phyloP scores from a whole-genome alignment of 1,284 basidiomycete species.

The Rugosomyces carneus region DNA sequence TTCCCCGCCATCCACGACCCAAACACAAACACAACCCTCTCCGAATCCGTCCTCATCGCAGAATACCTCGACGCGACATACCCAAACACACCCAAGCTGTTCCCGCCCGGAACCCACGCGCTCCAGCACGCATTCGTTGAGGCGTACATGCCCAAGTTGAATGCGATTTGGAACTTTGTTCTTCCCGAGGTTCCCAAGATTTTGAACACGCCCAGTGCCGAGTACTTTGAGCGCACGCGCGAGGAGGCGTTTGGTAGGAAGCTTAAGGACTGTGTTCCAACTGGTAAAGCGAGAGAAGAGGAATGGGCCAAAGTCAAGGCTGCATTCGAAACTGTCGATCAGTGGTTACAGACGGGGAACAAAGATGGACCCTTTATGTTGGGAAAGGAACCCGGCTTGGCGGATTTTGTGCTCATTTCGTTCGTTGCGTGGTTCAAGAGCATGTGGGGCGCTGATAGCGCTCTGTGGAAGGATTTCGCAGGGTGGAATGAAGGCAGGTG shows the following conservation, averaged over 20 bases:
- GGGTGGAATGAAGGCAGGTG: constrained; percentile 34
- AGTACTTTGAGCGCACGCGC: constrained; percentile 33
- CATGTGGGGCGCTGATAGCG: constrained; percentile 28
- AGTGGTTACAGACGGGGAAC: constrained; percentile 26
- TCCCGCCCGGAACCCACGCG: constrained; percentile 22
- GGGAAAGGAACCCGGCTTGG: constrained; percentile 24
- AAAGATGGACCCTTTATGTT: constrained; percentile 25
- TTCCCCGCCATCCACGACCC: constrained; percentile 27
- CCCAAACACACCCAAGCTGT: constrained; percentile 27
- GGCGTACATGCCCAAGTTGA: constrained; percentile 7
- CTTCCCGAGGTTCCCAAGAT: constrained; percentile 19
- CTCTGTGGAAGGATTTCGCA: constrained; percentile 32
- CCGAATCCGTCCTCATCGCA: constrained; percentile 33
- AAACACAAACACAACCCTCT: constrained; percentile 23
- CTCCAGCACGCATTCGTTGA: constrained; percentile 16
- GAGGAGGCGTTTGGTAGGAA: constrained; percentile 27
- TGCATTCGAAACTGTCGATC: constrained; percentile 23
- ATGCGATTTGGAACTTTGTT: constrained; percentile 18
- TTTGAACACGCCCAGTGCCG: constrained; percentile 27
- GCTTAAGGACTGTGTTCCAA: constrained; percentile 29
- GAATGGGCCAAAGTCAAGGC: constrained; percentile 29
- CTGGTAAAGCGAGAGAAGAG: constrained; percentile 21
- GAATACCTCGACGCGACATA: constrained; percentile 37
- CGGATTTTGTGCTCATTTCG: constrained; percentile 31
- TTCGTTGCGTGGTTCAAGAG: constrained; percentile 27